Evolutionary conservation across 225 moss, liverwort and hornwort genomes (phyloP).

Genomic region (Takakia lepidozioides): DNA sequence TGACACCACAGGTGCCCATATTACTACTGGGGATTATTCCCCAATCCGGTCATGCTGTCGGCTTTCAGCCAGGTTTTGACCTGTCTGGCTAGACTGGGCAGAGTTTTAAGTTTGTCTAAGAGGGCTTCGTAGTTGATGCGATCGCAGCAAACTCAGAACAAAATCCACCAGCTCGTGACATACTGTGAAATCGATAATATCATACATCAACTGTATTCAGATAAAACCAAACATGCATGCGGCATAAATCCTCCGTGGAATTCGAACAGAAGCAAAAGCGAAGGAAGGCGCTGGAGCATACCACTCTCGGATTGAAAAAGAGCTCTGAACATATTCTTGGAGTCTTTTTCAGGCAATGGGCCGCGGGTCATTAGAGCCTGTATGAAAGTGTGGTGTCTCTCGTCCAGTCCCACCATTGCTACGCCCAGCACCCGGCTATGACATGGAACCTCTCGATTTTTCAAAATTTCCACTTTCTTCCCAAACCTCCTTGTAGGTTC

Average conservation of each 20-base stretch:
- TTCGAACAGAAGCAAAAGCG: no score
- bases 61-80: slow-evolving; percentile 3
- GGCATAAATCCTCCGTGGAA: no score
- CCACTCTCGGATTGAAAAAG: slow-evolving; percentile 18
- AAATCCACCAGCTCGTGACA: not conserved
- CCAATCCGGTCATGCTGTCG: slow-evolving; percentile 3
- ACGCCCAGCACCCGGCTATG: no score
- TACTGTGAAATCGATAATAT: no score
- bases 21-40: not conserved
- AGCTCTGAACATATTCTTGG: slow-evolving; percentile 30
- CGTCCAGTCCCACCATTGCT: slow-evolving; percentile 40
- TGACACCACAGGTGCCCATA: not conserved
- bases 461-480: no score
- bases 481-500: no score
- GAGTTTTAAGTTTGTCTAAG: slow-evolving; percentile 8
- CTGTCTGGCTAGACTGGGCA: slow-evolving; percentile 3
- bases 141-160: not conserved
- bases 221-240: no score
- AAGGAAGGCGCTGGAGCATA: no score
- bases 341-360: slow-evolving; percentile 29
- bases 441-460: no score
- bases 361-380: slow-evolving; percentile 62
- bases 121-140: slow-evolving; percentile 5
- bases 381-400: slow-evolving; percentile 54
- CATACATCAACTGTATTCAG: no score